Conservation (phyloP, 169 alveolate genomes). For the Babesia caballi region DNA sequence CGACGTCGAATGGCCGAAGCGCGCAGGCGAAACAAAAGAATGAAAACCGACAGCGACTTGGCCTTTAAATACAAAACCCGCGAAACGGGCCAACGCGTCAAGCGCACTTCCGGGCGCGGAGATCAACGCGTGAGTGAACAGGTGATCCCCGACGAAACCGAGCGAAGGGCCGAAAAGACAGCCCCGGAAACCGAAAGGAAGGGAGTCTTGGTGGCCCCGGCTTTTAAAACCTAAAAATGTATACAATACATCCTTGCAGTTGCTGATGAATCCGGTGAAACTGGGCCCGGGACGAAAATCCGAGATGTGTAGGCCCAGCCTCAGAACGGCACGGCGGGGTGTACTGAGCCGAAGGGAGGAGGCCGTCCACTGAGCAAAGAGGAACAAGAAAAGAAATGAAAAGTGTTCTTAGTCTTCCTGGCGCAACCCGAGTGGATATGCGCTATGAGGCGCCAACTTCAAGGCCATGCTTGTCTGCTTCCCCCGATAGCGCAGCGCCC, state of each 20-base stretch:
- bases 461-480: not conserved
- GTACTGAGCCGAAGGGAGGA: not conserved
- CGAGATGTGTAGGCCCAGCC: slow-evolving; percentile 22
- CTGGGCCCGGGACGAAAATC: not conserved
- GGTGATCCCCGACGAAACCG: slow-evolving; percentile 11
- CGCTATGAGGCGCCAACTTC: not conserved
- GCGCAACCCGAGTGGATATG: not conserved
- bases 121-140: slow-evolving; percentile 10
- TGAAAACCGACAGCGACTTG: not conserved
- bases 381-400: not conserved
- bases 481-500: slow-evolving; percentile 36
- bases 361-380: not conserved
- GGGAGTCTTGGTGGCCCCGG: not conserved
- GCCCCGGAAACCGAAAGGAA: not conserved
- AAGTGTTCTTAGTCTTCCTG: not conserved
- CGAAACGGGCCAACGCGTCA: not conserved
- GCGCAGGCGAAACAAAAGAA: not conserved
- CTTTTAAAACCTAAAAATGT: not conserved
- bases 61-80: not conserved
- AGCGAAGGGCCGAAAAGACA: not conserved
- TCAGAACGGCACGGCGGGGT: slow-evolving; percentile 7
- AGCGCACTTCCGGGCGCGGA: slow-evolving; percentile 6
- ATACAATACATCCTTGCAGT: not conserved
- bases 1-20: not conserved
- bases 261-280: not conserved